Conservation (phyloP, 768 basidiomycete genomes). For the Termitomyces sp. region DNA sequence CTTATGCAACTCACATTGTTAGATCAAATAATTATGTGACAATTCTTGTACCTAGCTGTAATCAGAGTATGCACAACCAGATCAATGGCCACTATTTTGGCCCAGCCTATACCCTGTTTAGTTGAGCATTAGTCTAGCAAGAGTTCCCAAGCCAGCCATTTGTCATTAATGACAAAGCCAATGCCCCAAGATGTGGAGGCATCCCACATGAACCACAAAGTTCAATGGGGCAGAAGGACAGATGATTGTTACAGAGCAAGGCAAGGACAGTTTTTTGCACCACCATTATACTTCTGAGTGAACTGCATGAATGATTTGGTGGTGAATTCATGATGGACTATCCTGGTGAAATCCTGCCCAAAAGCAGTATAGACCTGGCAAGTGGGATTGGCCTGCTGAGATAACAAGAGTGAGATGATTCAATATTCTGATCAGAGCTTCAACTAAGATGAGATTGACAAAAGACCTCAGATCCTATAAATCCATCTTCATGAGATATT, state of each 20-base stretch:
- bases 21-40: too few species aligned
- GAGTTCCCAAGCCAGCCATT: conserved; percentile 28
- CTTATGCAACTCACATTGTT: too few species aligned
- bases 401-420: not conserved
- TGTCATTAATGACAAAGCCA: conserved; percentile 9
- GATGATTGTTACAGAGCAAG: conserved; percentile 2
- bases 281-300: too few species aligned
- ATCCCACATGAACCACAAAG: conserved; percentile 23
- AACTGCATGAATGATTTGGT: too few species aligned
- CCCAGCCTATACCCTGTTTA: too few species aligned
- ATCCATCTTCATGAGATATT: not conserved
- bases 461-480: not conserved
- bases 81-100: too few species aligned
- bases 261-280: too few species aligned
- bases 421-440: not conserved
- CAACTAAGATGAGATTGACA: not conserved
- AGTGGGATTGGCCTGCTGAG: not conserved
- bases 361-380: not conserved
- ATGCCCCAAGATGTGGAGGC: conserved; percentile 8
- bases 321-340: not conserved
- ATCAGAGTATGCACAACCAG: too few species aligned
- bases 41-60: too few species aligned
- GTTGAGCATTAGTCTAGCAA: too few species aligned
- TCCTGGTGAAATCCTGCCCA: not conserved
- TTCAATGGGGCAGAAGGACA: conserved; percentile 10